These are phyloP conservation scores for Lolium perenne DNA, from an alignment of 176 grass and related monocot genomes.

Conservation along the genomic window DNA sequence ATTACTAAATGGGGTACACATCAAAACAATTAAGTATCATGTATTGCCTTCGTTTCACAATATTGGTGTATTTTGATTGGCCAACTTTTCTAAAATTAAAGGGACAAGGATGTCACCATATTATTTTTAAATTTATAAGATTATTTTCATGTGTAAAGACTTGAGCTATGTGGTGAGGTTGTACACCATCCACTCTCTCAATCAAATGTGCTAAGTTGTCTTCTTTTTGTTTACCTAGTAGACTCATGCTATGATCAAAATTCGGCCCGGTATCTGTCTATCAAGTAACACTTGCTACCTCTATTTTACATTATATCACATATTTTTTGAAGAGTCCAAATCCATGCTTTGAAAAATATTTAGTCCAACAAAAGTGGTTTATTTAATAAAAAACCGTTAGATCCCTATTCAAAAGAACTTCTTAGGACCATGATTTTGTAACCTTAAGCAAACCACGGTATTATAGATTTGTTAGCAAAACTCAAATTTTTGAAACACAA, in stretches of 20 bases:
- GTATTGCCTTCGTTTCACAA: background rate
- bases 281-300: background rate
- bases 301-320: background rate
- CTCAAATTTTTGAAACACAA: background rate
- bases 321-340: background rate
- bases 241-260: background rate
- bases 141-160: background rate
- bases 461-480: background rate
- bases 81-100: background rate
- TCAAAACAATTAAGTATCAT: background rate
- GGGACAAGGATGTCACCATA: background rate
- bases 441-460: background rate
- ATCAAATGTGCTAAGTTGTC: background rate
- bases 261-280: background rate
- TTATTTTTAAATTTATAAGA: background rate
- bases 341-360: background rate
- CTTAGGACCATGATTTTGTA: background rate
- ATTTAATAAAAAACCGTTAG: background rate
- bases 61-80: background rate
- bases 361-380: background rate
- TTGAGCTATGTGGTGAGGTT: background rate
- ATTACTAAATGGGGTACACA: background rate
- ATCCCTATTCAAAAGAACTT: background rate
- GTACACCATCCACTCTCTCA: background rate
- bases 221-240: background rate